Conservation (phyloP, 1,284 basidiomycete genomes). For the Phellopilus nigrolimitatus region DNA sequence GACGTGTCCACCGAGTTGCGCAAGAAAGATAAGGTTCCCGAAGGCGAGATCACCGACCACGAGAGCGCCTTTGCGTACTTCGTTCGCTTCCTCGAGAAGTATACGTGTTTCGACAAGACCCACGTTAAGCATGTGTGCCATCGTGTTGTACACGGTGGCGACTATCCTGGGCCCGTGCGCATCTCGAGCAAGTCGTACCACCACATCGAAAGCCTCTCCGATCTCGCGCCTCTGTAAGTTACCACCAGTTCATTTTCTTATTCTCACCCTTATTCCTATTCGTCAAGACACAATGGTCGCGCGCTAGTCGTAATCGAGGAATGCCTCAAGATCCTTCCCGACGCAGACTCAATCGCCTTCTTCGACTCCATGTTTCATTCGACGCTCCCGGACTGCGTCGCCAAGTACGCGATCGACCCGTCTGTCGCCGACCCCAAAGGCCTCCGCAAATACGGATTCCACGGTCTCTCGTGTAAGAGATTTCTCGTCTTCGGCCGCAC, state of each 20-base stretch:
- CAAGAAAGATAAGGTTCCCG: conserved; percentile 35
- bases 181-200: conserved; percentile 59
- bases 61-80: conserved; percentile 63
- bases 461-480: conserved; percentile 66
- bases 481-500: conserved; percentile 23
- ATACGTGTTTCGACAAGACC: conserved; percentile 39
- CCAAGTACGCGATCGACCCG: conserved; percentile 73
- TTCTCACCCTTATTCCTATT: neutral
- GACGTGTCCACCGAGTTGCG: conserved; percentile 27
- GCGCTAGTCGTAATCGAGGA: conserved; percentile 58
- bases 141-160: conserved; percentile 81
- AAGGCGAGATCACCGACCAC: conserved; percentile 47
- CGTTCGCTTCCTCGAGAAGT: conserved; percentile 42
- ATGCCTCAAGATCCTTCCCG: conserved; percentile 58
- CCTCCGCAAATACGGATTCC: conserved; percentile 85
- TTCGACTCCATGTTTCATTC: conserved; percentile 87
- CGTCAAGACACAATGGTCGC: conserved; percentile 53
- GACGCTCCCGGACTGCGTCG: conserved; percentile 67
- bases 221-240: conserved; percentile 75
- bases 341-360: conserved; percentile 60
- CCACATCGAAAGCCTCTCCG: conserved; percentile 70
- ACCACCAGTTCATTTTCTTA: neutral
- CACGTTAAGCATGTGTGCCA: conserved; percentile 58
- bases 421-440: conserved; percentile 56
- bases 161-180: conserved; percentile 60